Evolutionary conservation across 163 green algal genomes (phyloP).

Genomic region (Picocystis sp.): DNA sequence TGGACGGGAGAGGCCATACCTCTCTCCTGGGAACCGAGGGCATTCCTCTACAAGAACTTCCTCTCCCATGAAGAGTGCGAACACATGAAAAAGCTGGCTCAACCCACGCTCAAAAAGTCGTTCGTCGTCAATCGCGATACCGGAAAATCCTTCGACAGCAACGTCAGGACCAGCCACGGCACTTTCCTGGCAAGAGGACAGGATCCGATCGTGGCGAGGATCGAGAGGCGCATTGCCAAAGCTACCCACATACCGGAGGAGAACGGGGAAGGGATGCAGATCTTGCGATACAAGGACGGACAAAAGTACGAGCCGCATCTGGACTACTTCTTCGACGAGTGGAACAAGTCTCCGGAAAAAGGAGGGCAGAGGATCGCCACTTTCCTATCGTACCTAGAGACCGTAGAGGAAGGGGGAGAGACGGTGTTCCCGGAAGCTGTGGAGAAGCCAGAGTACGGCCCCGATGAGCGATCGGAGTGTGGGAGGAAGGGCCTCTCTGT

Average conservation of each 20-base stretch:
- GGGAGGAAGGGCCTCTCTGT: conserved; percentile 13
- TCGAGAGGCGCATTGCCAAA: conserved; percentile 46
- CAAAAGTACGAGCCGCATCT: conserved; percentile 18
- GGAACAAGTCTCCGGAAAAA: conserved; percentile 20
- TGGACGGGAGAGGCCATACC: too few species aligned
- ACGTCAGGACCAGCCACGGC: conserved; percentile 28
- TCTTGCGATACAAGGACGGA: conserved; percentile 15
- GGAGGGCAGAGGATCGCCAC: conserved; percentile 25
- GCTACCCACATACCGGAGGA: conserved; percentile 23
- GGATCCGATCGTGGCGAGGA: conserved; percentile 31
- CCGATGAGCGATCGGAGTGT: too few species aligned
- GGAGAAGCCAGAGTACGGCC: not conserved
- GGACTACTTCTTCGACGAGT: conserved; percentile 27
- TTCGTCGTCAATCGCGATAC: conserved; percentile 49
- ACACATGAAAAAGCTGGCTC: conserved; percentile 31
- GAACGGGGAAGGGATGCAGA: conserved; percentile 12
- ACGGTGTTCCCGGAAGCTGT: conserved; percentile 5
- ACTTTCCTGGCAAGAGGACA: conserved; percentile 26
- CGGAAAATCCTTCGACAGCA: conserved; percentile 18
- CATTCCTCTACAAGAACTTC: conserved; percentile 46
- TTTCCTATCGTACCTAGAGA: conserved; percentile 22
- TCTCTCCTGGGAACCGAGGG: conserved; percentile 18
- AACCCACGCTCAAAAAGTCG: conserved; percentile 26
- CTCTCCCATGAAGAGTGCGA: conserved; percentile 41
- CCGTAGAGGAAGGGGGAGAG: conserved; percentile 8